phyloP scores from a whole-genome alignment of 2,329 filamentous ascomycete species.

The Xylariaceae sp. region DNA sequence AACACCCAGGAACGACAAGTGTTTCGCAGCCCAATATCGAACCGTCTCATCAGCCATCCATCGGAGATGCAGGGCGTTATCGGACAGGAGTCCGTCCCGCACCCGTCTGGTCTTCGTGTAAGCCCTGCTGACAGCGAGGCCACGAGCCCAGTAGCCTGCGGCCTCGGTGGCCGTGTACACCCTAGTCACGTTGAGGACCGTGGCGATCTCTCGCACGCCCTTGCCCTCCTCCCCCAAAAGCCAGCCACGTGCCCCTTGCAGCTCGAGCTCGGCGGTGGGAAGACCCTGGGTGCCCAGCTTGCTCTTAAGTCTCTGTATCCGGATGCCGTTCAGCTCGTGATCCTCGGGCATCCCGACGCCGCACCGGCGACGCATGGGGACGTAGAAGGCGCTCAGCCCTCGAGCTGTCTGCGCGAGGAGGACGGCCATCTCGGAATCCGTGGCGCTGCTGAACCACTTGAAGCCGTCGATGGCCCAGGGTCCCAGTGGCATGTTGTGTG shows the following conservation, averaged over 20 bases:
- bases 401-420: slow-evolving; percentile 49
- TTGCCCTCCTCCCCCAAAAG: slow-evolving; percentile 53
- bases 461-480: slow-evolving; percentile 52
- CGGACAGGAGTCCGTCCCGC: slow-evolving; percentile 32
- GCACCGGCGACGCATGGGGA: slow-evolving; percentile 37
- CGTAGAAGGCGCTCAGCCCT: slow-evolving; percentile 50
- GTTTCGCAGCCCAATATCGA: slow-evolving; percentile 35
- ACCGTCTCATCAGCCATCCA: slow-evolving; percentile 42
- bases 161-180: slow-evolving; percentile 40
- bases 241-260: slow-evolving; percentile 45
- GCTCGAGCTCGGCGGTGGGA: slow-evolving; percentile 58
- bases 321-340: slow-evolving; percentile 49
- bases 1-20: slow-evolving; percentile 26
- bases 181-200: slow-evolving; percentile 55
- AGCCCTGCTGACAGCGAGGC: slow-evolving; percentile 42
- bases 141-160: slow-evolving; percentile 39
- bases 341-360: slow-evolving; percentile 9
- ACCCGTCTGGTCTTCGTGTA: slow-evolving; percentile 44
- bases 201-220: slow-evolving; percentile 55
- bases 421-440: slow-evolving; percentile 54
- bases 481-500: slow-evolving; percentile 13
- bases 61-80: slow-evolving; percentile 40
- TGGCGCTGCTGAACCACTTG: slow-evolving; percentile 62
- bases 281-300: slow-evolving; percentile 60
- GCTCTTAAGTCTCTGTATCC: slow-evolving; percentile 55